A percentile compares a stretch with the other conserved stretches of the same genome.
phyloP scores from a whole-genome alignment of 768 basidiomycete genomes.

The Mycena epipterygia region DNA sequence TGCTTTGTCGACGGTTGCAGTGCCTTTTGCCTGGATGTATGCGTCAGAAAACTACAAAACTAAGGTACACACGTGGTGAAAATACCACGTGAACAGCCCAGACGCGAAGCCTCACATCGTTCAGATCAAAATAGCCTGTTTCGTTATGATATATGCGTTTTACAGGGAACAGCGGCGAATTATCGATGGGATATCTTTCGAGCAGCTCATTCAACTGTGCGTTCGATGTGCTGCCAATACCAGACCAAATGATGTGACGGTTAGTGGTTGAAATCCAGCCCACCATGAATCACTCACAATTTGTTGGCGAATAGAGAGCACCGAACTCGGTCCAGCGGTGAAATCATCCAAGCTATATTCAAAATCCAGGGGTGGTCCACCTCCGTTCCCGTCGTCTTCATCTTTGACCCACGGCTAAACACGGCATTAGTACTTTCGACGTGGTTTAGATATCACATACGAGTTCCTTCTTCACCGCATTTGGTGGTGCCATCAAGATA shows the following conservation, averaged over 20 bases:
- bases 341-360: neutral
- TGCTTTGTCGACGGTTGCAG: neutral
- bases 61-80: neutral
- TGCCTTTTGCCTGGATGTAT: neutral
- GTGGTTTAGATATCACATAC: neutral
- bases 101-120: neutral
- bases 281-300: neutral
- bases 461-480: neutral
- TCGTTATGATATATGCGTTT: constrained; percentile 12
- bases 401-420: neutral
- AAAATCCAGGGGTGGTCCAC: neutral
- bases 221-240: neutral
- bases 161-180: neutral
- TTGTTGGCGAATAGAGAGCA: neutral
- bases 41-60: neutral
- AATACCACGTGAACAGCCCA: constrained; percentile 8
- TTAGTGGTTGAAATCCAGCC: neutral
- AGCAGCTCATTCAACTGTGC: neutral
- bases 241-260: neutral
- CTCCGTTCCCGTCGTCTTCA: neutral
- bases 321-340: neutral
- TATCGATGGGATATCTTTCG: constrained; percentile 4
- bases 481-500: constrained; percentile 1
- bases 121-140: constrained; percentile 1
- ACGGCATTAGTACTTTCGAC: neutral